Percentiles rank a stretch among this genome's conserved stretches.
Conservation (phyloP, 192 early-diverging fungal genomes). For the Funneliformis geosporum region DNA sequence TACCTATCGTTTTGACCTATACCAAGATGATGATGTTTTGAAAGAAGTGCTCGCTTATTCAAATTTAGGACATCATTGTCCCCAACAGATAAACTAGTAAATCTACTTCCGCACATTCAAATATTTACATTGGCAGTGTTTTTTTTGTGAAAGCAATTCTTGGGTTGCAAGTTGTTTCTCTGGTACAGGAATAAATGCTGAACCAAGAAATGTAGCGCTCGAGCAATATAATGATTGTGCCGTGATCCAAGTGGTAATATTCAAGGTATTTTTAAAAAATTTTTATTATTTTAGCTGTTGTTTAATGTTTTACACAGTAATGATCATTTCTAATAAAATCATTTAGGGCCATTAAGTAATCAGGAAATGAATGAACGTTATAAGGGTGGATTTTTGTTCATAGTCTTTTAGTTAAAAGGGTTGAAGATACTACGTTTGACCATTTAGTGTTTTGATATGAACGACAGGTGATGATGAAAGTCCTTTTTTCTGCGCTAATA, state of each 20-base stretch:
- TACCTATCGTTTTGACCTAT: slow-evolving; percentile 25
- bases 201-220: slow-evolving; percentile 23
- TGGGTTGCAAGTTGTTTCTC: slow-evolving; percentile 9
- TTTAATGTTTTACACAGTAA: neutral
- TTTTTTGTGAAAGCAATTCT: slow-evolving; percentile 3
- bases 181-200: slow-evolving; percentile 1
- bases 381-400: slow-evolving; percentile 80
- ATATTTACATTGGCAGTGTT: slow-evolving; percentile 3
- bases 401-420: slow-evolving; percentile 79
- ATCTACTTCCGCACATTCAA: slow-evolving; percentile 10
- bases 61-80: slow-evolving; percentile 29
- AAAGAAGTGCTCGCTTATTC: slow-evolving; percentile 35
- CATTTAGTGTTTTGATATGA: slow-evolving; percentile 68
- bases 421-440: slow-evolving; percentile 78
- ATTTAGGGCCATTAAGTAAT: slow-evolving; percentile 68
- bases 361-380: slow-evolving; percentile 97
- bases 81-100: slow-evolving; percentile 21
- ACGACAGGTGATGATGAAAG: slow-evolving; percentile 66
- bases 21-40: slow-evolving; percentile 38
- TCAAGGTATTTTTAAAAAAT: slow-evolving; percentile 61
- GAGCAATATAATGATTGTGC: slow-evolving; percentile 72
- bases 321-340: neutral
- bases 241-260: slow-evolving; percentile 81
- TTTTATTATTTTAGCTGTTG: neutral
- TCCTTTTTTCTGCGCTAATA: slow-evolving; percentile 66